Percentiles rank a stretch among this genome's conserved stretches.
Evolutionary conservation across 2,329 filamentous ascomycete genomes (phyloP).

Genomic region (Alternaria incomplexa): DNA sequence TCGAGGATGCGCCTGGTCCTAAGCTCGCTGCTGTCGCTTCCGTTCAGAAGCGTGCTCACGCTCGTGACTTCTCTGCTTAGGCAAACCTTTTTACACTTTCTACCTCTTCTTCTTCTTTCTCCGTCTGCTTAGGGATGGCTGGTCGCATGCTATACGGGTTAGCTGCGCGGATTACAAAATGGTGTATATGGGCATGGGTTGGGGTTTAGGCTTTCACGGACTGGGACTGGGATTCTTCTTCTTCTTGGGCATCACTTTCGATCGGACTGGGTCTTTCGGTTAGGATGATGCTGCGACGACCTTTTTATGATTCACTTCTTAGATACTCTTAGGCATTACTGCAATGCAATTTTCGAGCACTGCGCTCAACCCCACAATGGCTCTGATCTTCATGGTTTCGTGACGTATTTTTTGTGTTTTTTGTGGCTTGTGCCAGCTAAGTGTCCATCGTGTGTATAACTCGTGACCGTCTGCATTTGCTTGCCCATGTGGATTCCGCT

Average conservation of each 20-base stretch:
- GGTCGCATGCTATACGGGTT: background rate
- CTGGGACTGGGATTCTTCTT: background rate
- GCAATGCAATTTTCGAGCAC: background rate
- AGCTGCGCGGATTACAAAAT: background rate
- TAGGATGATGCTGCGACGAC: background rate
- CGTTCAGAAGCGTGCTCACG: constrained; percentile 23
- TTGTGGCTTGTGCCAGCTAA: too few relatives aligned
- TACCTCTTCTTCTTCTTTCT: background rate
- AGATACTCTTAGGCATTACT: background rate
- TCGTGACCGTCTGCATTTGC: too few relatives aligned
- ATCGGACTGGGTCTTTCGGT: background rate
- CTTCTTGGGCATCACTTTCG: background rate
- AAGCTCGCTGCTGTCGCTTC: constrained; percentile 25
- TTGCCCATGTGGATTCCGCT: too few relatives aligned
- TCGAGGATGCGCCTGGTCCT: constrained; percentile 30
- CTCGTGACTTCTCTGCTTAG: constrained; percentile 36
- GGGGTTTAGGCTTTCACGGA: background rate
- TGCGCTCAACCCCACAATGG: background rate
- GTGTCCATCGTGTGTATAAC: too few relatives aligned
- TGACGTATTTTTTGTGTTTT: too few relatives aligned
- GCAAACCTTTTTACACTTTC: background rate
- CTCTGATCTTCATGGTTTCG: background rate
- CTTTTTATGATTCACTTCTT: constrained; percentile 8
- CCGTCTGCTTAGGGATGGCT: background rate
- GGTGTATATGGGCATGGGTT: background rate